These are phyloP conservation scores for Aureobasidium pullulans DNA, from an alignment of 2,329 filamentous ascomycete species.

Conservation along the genomic window DNA sequence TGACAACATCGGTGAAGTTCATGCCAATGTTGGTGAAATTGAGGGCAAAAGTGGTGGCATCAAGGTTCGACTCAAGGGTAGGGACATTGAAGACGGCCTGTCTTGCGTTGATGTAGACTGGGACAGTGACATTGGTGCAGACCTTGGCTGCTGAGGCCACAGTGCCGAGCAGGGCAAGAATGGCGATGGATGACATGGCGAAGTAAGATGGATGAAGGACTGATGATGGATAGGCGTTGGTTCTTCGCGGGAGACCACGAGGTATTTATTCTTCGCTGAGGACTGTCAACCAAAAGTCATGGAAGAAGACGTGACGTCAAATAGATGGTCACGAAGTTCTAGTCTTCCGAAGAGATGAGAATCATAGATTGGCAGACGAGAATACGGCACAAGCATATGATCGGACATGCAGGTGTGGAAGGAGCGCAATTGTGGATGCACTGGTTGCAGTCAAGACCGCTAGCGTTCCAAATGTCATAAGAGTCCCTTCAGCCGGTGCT, in stretches of 20 bases:
- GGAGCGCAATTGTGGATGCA: background rate
- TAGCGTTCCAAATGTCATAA: background rate
- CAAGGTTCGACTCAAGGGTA: conserved; percentile 46
- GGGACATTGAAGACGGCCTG: conserved; percentile 48
- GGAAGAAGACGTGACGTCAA: conserved; percentile 8
- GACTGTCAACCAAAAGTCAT: background rate
- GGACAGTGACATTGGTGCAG: conserved; percentile 49
- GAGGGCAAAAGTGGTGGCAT: conserved; percentile 51
- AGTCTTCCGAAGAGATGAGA: background rate
- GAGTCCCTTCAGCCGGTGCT: background rate
- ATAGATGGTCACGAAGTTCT: background rate
- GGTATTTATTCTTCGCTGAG: conserved; percentile 5
- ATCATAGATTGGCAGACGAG: background rate
- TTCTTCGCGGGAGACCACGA: background rate
- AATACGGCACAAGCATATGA: background rate
- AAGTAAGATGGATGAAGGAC: background rate
- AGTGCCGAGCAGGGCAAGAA: conserved; percentile 14
- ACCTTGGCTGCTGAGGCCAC: conserved; percentile 23
- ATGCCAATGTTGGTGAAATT: conserved; percentile 42
- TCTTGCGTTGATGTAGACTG: conserved; percentile 47
- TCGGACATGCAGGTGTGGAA: conserved; percentile 10
- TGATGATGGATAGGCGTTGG: background rate
- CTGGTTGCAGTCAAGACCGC: background rate
- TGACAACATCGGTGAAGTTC: conserved; percentile 41
- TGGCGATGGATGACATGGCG: conserved; percentile 5